Base-by-base conservation (phyloP, 2,329 filamentous ascomycete species). In the Dendrostoma leiphaemia region DNA sequence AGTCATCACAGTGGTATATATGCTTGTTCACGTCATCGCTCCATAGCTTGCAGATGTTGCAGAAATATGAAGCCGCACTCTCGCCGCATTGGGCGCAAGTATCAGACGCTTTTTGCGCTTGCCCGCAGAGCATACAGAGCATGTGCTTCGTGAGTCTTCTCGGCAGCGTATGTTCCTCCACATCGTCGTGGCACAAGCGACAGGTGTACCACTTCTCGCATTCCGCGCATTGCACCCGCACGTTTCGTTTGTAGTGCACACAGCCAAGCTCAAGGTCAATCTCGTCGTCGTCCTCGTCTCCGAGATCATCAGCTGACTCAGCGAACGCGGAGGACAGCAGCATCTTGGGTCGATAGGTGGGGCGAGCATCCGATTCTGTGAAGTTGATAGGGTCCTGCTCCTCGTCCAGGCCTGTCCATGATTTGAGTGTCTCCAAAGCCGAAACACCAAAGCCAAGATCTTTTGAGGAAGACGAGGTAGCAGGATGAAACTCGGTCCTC, bases 1-100 rank as follows among this genome's bases (percentile, higher is more conserved):
- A 99, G 65, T 97, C 94, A 65, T 86, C 83, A 70, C 94, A 99
- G 68, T 99, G 94, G 67, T 99, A 99, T 54, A 97, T 96, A 60
- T 87, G 88, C 69, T 95, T 97, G 61, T 85, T 86, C 51, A 85
- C 83, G 62, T 97, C 90, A 65, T 97, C 91, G 65, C 97, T 93
- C 94, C 94, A 99, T 2, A 99, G 79, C 72, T 97, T 97, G 78
- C 94, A 99, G 52, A 94, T 88, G 51, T 85, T 82, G 73, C 94
- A 99, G 68, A 95, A 99, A 70, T 97, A 97, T 65, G 88, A 88
- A 12, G 93, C 91, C 6, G 90, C 84, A 54, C 85, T 82, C 61
- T 85, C 84, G 17, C 86, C 88, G 67, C 94, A 99, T 53, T 83
- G 79, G 48, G 81, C 77, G 69, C 94, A 99, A 48, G 83, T 79